phyloP scores from a whole-genome alignment of 2,329 filamentous ascomycete species.

The Exophiala bonariae region DNA sequence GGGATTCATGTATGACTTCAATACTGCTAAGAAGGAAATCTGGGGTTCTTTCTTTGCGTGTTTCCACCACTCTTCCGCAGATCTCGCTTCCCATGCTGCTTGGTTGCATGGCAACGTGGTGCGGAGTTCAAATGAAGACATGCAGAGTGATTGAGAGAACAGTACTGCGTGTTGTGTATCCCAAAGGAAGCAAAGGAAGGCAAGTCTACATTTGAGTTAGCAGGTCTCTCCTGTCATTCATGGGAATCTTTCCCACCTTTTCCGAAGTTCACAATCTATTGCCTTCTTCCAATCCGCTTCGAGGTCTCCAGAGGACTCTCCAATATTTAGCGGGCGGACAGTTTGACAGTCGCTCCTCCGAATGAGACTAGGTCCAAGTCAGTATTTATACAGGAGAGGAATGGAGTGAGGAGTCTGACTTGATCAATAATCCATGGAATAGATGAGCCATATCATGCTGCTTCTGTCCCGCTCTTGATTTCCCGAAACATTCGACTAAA shows the following conservation, averaged over 20 bases:
- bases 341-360: slow-evolving; percentile 54
- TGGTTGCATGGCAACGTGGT: slow-evolving; percentile 58
- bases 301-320: slow-evolving; percentile 40
- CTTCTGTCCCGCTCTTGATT: slow-evolving; percentile 61
- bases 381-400: background rate
- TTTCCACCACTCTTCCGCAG: slow-evolving; percentile 53
- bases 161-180: slow-evolving; percentile 65
- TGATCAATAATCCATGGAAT: slow-evolving; percentile 57
- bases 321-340: slow-evolving; percentile 38
- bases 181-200: slow-evolving; percentile 66
- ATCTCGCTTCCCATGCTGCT: slow-evolving; percentile 57
- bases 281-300: slow-evolving; percentile 54
- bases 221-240: background rate
- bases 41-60: slow-evolving; percentile 38
- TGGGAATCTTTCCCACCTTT: slow-evolving; percentile 38
- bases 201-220: slow-evolving; percentile 37
- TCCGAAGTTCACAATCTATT: slow-evolving; percentile 59
- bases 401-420: slow-evolving; percentile 28
- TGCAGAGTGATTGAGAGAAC: slow-evolving; percentile 66
- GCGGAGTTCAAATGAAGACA: slow-evolving; percentile 64
- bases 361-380: slow-evolving; percentile 38
- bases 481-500: slow-evolving; percentile 65
- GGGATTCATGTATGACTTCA: slow-evolving; percentile 59
- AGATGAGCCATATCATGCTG: slow-evolving; percentile 65
- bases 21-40: slow-evolving; percentile 44